Evolutionary conservation across 2,329 filamentous ascomycete genomes (phyloP).

Genomic region (Fusarium poae): DNA sequence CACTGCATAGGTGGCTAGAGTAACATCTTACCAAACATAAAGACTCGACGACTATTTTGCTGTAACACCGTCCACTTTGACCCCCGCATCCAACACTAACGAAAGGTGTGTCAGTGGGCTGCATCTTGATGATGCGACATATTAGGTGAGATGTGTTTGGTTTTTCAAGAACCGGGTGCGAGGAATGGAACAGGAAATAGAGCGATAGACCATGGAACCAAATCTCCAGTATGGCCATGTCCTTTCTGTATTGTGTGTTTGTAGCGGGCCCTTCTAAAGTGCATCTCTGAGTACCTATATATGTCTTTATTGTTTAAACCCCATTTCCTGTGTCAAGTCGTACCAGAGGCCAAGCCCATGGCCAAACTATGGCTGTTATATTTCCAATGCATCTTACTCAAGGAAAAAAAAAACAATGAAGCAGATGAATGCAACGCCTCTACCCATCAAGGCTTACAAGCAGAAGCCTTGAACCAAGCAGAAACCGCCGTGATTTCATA

Average conservation of each 20-base stretch:
- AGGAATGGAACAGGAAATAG: conserved; percentile 6
- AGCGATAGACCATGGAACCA: conserved; percentile 17
- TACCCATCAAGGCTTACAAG: conserved; percentile 15
- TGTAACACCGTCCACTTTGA: conserved; percentile 18
- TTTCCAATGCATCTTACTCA: conserved; percentile 18
- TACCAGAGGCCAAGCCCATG: conserved; percentile 14
- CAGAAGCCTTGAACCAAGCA: not conserved
- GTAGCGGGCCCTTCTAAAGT: conserved; percentile 21
- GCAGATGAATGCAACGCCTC: conserved; percentile 6
- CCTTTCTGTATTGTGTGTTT: conserved; percentile 21
- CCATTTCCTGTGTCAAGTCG: conserved; percentile 16
- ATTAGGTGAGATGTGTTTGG: not conserved
- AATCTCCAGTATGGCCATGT: conserved; percentile 8
- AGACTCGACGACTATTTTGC: conserved; percentile 12
- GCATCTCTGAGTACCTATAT: conserved; percentile 13
- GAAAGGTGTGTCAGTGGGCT: conserved; percentile 19
- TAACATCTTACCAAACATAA: not conserved
- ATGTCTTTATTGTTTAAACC: conserved; percentile 11
- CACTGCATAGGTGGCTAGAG: not conserved
- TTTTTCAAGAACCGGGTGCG: not conserved
- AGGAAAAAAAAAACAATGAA: conserved; percentile 9
- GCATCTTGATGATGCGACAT: conserved; percentile 8
- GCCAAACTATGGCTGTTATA: conserved; percentile 18
- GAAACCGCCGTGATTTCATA: conserved; percentile 13
- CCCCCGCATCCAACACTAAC: conserved; percentile 30